These are phyloP conservation scores for Sanghuangporus baumii DNA, from an alignment of 1,284 basidiomycete genomes.

Conservation along the genomic window DNA sequence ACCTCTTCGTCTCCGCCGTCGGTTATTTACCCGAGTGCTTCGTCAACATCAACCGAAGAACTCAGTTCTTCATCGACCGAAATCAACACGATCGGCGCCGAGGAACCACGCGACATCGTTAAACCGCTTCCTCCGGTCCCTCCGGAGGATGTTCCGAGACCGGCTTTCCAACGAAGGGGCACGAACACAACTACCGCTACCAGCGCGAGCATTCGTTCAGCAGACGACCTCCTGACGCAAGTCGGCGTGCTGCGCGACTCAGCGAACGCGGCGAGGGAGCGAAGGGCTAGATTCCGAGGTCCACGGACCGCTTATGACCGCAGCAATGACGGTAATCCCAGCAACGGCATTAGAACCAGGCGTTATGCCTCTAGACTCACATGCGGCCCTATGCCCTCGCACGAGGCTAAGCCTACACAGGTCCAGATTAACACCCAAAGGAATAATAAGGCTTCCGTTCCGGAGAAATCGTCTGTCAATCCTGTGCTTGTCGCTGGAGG, in stretches of 20 bases:
- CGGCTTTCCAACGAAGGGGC: neutral
- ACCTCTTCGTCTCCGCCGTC: neutral
- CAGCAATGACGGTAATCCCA: neutral
- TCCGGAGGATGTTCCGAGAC: neutral
- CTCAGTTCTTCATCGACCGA: neutral
- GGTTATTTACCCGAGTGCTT: neutral
- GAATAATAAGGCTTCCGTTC: neutral
- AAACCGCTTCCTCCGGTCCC: neutral
- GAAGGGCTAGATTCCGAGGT: conserved; percentile 1
- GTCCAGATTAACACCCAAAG: neutral
- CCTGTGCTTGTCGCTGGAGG: neutral
- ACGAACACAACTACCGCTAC: neutral
- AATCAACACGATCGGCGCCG: neutral
- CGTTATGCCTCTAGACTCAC: neutral
- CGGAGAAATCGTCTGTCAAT: neutral
- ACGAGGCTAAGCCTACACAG: neutral
- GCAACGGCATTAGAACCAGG: neutral
- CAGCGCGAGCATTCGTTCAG: neutral
- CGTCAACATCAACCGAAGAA: neutral
- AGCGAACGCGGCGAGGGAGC: conserved; percentile 5
- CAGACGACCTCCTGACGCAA: conserved; percentile 6
- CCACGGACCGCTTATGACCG: neutral
- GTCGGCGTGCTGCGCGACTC: neutral
- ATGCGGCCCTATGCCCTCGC: neutral
- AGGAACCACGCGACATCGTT: neutral